Base-by-base conservation (phyloP, 2,329 filamentous ascomycete species). In the Harringtonia lauricola region DNA sequence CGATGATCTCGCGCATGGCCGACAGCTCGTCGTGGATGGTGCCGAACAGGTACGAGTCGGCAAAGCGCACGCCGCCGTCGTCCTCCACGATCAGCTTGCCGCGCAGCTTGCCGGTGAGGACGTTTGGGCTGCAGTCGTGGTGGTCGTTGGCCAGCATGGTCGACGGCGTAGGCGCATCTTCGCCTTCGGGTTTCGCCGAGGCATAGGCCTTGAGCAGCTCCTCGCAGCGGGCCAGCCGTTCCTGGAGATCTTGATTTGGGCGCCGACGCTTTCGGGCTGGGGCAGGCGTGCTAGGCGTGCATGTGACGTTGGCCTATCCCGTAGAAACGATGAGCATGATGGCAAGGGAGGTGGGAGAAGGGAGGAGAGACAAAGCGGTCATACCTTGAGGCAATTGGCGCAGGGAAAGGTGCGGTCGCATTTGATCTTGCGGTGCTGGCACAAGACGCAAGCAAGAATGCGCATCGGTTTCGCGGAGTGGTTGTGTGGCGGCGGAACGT, bases 351-450 rank as follows among this genome's bases (percentile, higher is more conserved):
- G 7, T 10, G 3, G 30, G n/a, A 37, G 15, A 22, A 33, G 17
- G 35, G 29, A 30, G 22, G 26, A 42, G 10, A 24, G 8, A 26
- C 36, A 15, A 21, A 6, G 36, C 26, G 24, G 22, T 4, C 57
- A 48, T 51, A 78, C 74, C 67, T 78, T 79, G 55, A 72, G 59
- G 51, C 74, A 79, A 51, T 79, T 78, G 46, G 73, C 70, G 53
- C 74, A 79, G 4, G 74, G 75, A 34, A 70, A 74, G 35, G 67
- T 69, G 47, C 74, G 67, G 52, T 79, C 74, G 58, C 75, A 79
- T 57, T 76, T 77, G 59, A 78, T 78, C 60, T 79, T 79, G 53
- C 75, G 69, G 54, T 74, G 71, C 55, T 79, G 74, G 54, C 74
- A 79, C 31, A 77, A 62, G 18, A 74, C 70, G 51, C 74, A 76